These are phyloP conservation scores for Epichloe elymi DNA, from an alignment of 2,329 filamentous ascomycete species.

Conservation along the genomic window DNA sequence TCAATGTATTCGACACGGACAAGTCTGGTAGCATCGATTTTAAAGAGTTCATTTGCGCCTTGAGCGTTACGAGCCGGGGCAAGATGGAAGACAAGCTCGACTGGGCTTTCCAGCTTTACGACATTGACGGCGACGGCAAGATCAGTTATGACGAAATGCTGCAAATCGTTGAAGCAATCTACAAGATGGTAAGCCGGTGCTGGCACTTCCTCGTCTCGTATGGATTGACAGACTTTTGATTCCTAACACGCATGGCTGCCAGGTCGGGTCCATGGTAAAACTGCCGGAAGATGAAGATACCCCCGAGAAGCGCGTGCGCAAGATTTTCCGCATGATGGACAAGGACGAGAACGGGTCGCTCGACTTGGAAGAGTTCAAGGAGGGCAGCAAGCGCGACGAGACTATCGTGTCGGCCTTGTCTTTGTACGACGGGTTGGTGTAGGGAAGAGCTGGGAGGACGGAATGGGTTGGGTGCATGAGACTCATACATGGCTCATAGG, in stretches of 20 bases:
- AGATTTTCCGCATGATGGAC: conserved; percentile 99
- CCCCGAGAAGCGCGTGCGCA: conserved; percentile 91
- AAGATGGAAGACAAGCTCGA: conserved; percentile 99
- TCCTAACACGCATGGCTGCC: not conserved
- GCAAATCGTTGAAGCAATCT: conserved; percentile 96
- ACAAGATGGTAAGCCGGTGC: conserved; percentile 72
- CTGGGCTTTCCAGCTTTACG: conserved; percentile 98
- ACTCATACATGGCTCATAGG: not conserved
- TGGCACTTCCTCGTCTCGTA: not conserved
- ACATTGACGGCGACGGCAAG: conserved; percentile 97
- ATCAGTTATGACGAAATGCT: conserved; percentile 99
- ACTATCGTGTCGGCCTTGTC: conserved; percentile 96
- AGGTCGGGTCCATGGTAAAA: conserved; percentile 99
- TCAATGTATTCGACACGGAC: conserved; percentile 97
- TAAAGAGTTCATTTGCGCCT: conserved; percentile 97
- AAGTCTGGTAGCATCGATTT: conserved; percentile 97
- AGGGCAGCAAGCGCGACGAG: conserved; percentile 96
- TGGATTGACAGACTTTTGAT: too few species aligned
- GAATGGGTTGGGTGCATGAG: not conserved
- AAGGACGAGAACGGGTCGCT: conserved; percentile 98
- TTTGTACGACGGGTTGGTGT: conserved; percentile 91
- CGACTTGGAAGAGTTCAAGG: conserved; percentile 97
- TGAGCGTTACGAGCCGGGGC: conserved; percentile 91
- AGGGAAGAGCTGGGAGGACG: conserved; percentile 6
- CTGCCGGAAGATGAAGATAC: conserved; percentile 97